phyloP scores from a whole-genome alignment of 2,329 filamentous ascomycete genomes.

The Ceratocystiopsis minuta region DNA sequence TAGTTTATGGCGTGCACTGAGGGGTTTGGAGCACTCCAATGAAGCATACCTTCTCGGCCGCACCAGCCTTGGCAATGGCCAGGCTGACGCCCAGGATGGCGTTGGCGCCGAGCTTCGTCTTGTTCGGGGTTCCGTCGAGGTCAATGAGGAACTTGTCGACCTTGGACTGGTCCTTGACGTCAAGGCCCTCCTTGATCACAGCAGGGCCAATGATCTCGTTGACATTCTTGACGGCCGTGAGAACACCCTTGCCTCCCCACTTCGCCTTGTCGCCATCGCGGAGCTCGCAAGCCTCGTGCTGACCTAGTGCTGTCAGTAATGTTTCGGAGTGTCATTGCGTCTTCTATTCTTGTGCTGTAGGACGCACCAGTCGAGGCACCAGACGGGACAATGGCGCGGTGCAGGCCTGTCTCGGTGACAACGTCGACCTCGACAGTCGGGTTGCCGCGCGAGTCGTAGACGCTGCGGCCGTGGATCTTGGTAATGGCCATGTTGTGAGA shows the following conservation, averaged over 20 bases:
- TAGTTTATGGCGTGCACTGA: neutral
- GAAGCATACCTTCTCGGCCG: slow-evolving; percentile 54
- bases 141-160: slow-evolving; percentile 71
- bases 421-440: slow-evolving; percentile 97
- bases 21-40: too few relatives aligned
- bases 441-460: slow-evolving; percentile 98
- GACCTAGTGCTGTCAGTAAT: slow-evolving; percentile 31
- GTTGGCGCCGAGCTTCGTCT: slow-evolving; percentile 40
- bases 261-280: slow-evolving; percentile 77
- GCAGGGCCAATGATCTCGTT: slow-evolving; percentile 65
- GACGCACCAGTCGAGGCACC: slow-evolving; percentile 80
- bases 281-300: slow-evolving; percentile 82
- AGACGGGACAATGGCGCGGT: slow-evolving; percentile 93
- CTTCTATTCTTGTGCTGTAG: neutral
- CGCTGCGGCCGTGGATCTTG: slow-evolving; percentile 80
- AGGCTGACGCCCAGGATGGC: slow-evolving; percentile 62
- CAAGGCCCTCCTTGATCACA: slow-evolving; percentile 64
- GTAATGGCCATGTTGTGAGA: slow-evolving; percentile 62
- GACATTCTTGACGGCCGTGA: slow-evolving; percentile 73
- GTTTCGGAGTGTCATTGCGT: too few relatives aligned
- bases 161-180: slow-evolving; percentile 73
- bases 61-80: slow-evolving; percentile 75
- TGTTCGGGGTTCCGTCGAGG: slow-evolving; percentile 40
- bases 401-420: slow-evolving; percentile 86
- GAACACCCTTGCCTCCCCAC: slow-evolving; percentile 76